phyloP scores from a whole-genome alignment of 305 asterid genomes.

The Nicotiana rustica region DNA sequence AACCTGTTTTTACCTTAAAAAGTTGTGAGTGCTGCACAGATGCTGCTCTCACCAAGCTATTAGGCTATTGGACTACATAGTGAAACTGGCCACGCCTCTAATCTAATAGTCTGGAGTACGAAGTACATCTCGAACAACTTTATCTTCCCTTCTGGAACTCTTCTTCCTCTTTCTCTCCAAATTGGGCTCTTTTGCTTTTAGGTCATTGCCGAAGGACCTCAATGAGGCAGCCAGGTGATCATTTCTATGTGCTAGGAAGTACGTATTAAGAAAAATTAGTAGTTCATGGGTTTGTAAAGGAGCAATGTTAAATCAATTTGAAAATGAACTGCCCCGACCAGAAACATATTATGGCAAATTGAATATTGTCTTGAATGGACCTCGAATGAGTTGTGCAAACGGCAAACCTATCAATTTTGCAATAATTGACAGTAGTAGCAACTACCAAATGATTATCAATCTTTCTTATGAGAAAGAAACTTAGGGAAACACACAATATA shows the following conservation, averaged over 20 bases:
- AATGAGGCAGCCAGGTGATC: slow-evolving; percentile 69
- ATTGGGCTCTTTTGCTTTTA: slow-evolving; percentile 77
- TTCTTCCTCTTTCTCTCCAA: slow-evolving; percentile 81
- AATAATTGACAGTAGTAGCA: not conserved
- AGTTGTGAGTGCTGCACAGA: not conserved
- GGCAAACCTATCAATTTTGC: not conserved
- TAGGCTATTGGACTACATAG: slow-evolving; percentile 6
- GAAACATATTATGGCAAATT: not conserved
- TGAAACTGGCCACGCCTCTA: not conserved
- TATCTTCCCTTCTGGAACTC: slow-evolving; percentile 55
- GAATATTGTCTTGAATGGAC: not conserved
- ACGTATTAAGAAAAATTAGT: slow-evolving; percentile 21
- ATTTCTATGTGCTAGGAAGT: slow-evolving; percentile 79
- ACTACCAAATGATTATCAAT: not conserved
- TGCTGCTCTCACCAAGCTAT: not conserved
- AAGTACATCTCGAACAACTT: slow-evolving; percentile 47
- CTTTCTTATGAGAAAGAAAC: not conserved
- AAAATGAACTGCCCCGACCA: not conserved
- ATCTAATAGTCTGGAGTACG: slow-evolving; percentile 55
- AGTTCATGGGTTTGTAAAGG: slow-evolving; percentile 2
- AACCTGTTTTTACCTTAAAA: not conserved
- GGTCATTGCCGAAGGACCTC: slow-evolving; percentile 66
- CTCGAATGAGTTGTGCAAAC: not conserved
- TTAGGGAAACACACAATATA: not conserved
- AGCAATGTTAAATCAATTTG: not conserved